phyloP scores from a whole-genome alignment of 2,329 filamentous ascomycete genomes.

The Fusarium concolor region DNA sequence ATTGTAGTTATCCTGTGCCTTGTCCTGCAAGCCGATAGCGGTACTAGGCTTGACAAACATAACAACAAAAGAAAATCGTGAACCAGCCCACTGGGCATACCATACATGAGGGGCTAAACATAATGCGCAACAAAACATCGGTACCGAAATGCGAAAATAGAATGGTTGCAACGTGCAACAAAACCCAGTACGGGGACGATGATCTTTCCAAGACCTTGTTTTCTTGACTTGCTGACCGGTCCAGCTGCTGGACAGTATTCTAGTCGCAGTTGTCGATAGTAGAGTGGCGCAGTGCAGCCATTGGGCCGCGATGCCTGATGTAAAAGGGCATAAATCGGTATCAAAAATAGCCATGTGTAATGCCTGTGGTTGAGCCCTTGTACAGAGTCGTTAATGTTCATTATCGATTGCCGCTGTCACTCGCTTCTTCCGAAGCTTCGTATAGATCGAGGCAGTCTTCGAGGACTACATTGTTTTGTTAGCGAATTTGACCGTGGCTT shows the following conservation, averaged over 20 bases:
- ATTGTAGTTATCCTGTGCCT: conserved; percentile 36
- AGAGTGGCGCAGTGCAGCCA: conserved; percentile 22
- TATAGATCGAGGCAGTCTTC: conserved; percentile 60
- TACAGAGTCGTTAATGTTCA: background rate
- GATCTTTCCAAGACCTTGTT: conserved; percentile 24
- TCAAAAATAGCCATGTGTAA: background rate
- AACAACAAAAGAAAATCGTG: conserved; percentile 41
- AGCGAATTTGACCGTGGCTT: conserved; percentile 12
- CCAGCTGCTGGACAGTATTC: conserved; percentile 4
- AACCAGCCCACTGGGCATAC: conserved; percentile 36
- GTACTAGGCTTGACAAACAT: conserved; percentile 22
- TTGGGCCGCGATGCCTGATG: conserved; percentile 18
- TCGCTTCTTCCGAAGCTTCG: conserved; percentile 54
- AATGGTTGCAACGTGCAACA: conserved; percentile 12
- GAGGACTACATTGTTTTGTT: conserved; percentile 47
- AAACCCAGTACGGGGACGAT: background rate
- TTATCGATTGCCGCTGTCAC: conserved; percentile 47
- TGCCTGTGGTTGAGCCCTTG: background rate
- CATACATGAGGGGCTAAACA: conserved; percentile 28
- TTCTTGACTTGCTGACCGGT: conserved; percentile 26
- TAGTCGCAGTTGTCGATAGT: background rate
- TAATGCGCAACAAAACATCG: conserved; percentile 22
- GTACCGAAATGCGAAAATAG: conserved; percentile 17
- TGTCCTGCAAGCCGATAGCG: conserved; percentile 25
- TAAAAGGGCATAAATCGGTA: conserved; percentile 10